These are phyloP conservation scores for Zymoseptoria ardabiliae DNA, from an alignment of 2,329 filamentous ascomycete genomes.

Conservation along the genomic window DNA sequence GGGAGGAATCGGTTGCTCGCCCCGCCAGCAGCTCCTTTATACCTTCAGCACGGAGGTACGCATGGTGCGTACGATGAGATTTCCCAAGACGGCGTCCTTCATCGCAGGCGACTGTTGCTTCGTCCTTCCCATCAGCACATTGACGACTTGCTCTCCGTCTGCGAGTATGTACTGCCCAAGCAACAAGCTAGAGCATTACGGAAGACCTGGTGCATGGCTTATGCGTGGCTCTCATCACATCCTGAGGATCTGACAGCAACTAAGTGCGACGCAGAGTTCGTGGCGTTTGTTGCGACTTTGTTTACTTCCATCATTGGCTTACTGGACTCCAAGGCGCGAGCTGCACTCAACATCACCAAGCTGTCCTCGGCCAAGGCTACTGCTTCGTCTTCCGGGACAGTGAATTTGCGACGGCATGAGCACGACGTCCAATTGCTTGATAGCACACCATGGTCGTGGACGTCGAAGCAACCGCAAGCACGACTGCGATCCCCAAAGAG, in stretches of 20 bases:
- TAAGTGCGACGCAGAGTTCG: conserved; percentile 24
- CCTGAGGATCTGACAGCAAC: conserved; percentile 11
- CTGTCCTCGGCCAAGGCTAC: conserved; percentile 16
- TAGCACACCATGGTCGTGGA: conserved; percentile 19
- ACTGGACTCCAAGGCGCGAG: conserved; percentile 23
- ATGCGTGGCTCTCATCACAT: conserved; percentile 15
- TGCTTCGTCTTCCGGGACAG: not conserved
- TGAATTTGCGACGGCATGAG: not conserved
- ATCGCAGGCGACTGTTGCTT: conserved; percentile 25
- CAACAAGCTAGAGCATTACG: conserved; percentile 17
- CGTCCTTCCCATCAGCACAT: conserved; percentile 19
- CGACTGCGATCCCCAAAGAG: conserved; percentile 5
- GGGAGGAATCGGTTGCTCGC: conserved; percentile 24
- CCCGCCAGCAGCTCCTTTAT: conserved; percentile 5
- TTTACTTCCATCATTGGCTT: conserved; percentile 31
- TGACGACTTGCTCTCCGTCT: conserved; percentile 21
- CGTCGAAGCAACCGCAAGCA: conserved; percentile 2
- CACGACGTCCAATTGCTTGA: not conserved
- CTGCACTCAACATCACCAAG: conserved; percentile 20
- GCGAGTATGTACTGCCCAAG: conserved; percentile 22
- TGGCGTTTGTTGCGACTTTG: conserved; percentile 35
- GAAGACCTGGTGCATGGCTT: conserved; percentile 25
- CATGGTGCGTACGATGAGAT: conserved; percentile 21
- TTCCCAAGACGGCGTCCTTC: conserved; percentile 18
- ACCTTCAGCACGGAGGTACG: conserved; percentile 16